These are phyloP conservation scores for Teratosphaeriaceae sp. DNA, from an alignment of 2,329 filamentous ascomycete genomes.

Conservation along the genomic window DNA sequence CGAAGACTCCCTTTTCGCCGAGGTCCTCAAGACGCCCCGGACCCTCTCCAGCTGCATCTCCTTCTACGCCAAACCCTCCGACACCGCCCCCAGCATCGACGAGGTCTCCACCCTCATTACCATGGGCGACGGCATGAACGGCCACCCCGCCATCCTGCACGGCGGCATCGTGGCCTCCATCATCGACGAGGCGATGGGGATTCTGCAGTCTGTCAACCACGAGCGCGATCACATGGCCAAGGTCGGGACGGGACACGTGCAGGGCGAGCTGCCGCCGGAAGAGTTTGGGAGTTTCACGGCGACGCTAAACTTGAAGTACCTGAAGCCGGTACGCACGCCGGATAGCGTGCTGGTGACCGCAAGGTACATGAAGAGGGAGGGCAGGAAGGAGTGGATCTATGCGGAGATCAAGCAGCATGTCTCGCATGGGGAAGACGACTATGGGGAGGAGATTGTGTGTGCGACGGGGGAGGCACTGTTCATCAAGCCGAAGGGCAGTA, in stretches of 20 bases:
- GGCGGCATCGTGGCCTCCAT: conserved; percentile 53
- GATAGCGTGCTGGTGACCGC: conserved; percentile 43
- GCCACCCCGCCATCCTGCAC: conserved; percentile 47
- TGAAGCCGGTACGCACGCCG: conserved; percentile 47
- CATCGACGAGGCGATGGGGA: conserved; percentile 54
- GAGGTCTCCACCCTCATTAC: conserved; percentile 35
- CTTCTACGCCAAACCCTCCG: conserved; percentile 34
- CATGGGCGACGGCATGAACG: conserved; percentile 49
- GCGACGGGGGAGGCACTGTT: conserved; percentile 51
- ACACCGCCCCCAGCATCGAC: conserved; percentile 23
- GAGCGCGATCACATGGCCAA: conserved; percentile 17
- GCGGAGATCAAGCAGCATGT: conserved; percentile 37
- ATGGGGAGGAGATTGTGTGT: conserved; percentile 42
- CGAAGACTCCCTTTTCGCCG: conserved; percentile 49
- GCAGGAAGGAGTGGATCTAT: conserved; percentile 48
- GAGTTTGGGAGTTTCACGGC: conserved; percentile 39
- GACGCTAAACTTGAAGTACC: conserved; percentile 51
- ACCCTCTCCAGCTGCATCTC: conserved; percentile 44
- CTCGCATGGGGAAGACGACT: conserved; percentile 26
- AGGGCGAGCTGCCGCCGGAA: conserved; percentile 18
- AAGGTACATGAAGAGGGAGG: conserved; percentile 37
- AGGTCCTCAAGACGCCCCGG: conserved; percentile 45
- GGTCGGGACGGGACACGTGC: conserved; percentile 9
- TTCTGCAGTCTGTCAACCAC: conserved; percentile 41
- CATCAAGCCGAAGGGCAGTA: conserved; percentile 24